Evolutionary conservation across 768 basidiomycete genomes (phyloP).

Genomic region (Lentinus brumalis): DNA sequence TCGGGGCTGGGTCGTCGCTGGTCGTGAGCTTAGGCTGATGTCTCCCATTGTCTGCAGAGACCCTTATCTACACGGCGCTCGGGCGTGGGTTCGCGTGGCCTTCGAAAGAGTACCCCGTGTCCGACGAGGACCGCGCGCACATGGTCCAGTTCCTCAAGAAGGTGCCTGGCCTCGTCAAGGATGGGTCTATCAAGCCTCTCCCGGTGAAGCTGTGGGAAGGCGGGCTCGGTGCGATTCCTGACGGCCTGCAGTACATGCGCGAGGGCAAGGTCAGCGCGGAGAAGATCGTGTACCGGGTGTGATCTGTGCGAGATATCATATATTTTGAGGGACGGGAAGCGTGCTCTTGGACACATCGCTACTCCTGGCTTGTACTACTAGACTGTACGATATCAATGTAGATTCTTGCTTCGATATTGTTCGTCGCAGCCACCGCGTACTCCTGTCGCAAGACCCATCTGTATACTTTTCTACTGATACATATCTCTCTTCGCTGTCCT

Average conservation of each 20-base stretch:
- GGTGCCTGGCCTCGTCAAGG: slow-evolving; percentile 11
- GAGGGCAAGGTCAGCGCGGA: slow-evolving; percentile 29
- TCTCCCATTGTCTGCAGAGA: neutral
- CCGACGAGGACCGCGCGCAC: slow-evolving; percentile 15
- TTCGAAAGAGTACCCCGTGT: slow-evolving; percentile 9
- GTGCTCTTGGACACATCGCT: no score
- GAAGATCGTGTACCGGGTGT: slow-evolving; percentile 26
- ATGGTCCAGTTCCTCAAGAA: slow-evolving; percentile 20
- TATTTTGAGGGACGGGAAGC: no score
- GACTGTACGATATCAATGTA: no score
- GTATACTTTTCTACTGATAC: no score
- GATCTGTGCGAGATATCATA: no score
- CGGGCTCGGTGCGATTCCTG: slow-evolving; percentile 20
- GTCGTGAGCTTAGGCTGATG: no score
- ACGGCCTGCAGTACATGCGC: slow-evolving; percentile 24
- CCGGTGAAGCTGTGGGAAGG: slow-evolving; percentile 15
- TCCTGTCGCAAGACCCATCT: no score
- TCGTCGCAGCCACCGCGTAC: no score
- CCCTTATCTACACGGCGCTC: slow-evolving; percentile 13
- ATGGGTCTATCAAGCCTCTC: slow-evolving; percentile 23
- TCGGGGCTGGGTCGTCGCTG: no score
- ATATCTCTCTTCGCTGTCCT: no score
- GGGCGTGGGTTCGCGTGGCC: slow-evolving; percentile 11
- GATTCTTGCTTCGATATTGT: no score
- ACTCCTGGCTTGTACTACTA: no score